phyloP scores from a whole-genome alignment of 208 protist genomes.

The Crithidia expoeki region DNA sequence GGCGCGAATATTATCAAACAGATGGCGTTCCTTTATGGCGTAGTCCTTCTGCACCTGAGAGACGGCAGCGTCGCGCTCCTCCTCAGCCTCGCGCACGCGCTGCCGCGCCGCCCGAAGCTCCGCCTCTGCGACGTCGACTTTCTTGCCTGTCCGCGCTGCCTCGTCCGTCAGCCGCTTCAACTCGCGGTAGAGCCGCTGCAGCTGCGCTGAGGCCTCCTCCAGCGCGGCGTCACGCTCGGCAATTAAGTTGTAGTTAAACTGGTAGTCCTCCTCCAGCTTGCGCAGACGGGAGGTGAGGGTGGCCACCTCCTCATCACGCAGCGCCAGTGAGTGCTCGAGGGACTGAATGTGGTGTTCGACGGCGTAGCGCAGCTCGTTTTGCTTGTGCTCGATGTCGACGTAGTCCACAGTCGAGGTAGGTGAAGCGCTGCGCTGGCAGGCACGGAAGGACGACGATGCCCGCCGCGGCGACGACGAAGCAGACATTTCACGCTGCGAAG shows the following conservation, averaged over 20 bases:
- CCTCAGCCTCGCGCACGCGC: conserved; percentile 64
- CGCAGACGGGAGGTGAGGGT: conserved; percentile 58
- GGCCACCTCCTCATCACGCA: conserved; percentile 73
- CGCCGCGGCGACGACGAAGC: conserved; percentile 14
- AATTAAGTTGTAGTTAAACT: conserved; percentile 91
- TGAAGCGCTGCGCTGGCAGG: conserved; percentile 17
- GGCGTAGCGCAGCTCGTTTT: conserved; percentile 78
- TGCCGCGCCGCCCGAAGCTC: conserved; percentile 48
- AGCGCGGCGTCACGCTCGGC: conserved; percentile 83
- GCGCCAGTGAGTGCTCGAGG: conserved; percentile 61
- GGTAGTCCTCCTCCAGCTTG: conserved; percentile 88
- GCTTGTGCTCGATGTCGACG: conserved; percentile 83
- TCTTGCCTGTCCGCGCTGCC: conserved; percentile 36
- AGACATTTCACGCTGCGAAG: conserved; percentile 4
- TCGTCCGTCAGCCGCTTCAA: conserved; percentile 62
- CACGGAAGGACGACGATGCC: conserved; percentile 5
- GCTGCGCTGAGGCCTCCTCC: conserved; percentile 78
- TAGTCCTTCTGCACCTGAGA: conserved; percentile 50
- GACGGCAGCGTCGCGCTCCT: conserved; percentile 49
- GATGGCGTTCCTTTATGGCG: conserved; percentile 58
- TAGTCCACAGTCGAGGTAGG: conserved; percentile 54
- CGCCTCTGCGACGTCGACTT: conserved; percentile 44
- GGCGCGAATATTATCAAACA: conserved; percentile 39
- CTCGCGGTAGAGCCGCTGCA: conserved; percentile 82
- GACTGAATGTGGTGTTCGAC: conserved; percentile 76